phyloP scores from a whole-genome alignment of 805 yeast genomes.

The Peterozyma xylosa region DNA sequence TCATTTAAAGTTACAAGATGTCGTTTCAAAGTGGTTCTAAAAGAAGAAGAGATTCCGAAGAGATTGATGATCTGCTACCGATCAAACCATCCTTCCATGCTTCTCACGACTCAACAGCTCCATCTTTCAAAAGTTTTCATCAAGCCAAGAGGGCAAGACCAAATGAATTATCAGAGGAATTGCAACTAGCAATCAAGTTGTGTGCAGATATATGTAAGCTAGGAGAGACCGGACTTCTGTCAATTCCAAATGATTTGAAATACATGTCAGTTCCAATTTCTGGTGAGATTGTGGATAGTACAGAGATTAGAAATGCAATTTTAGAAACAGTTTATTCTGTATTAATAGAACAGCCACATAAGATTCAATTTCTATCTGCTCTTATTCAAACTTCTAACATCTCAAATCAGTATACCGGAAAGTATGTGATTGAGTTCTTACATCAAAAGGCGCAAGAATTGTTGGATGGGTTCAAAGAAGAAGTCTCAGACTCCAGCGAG shows the following conservation, averaged over 20 bases:
- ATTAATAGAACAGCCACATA: constrained; percentile 86
- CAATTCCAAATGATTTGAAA: constrained; percentile 42
- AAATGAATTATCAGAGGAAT: constrained; percentile 7
- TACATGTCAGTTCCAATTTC: constrained; percentile 61
- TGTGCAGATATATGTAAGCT: constrained; percentile 46
- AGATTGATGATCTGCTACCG: background rate
- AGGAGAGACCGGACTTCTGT: constrained; percentile 37
- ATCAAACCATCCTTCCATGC: too few species aligned
- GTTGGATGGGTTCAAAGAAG: constrained; percentile 25
- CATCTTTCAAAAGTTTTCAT: constrained; percentile 2
- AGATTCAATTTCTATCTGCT: constrained; percentile 63
- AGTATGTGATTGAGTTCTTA: constrained; percentile 59
- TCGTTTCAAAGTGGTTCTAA: background rate
- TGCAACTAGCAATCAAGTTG: constrained; percentile 35
- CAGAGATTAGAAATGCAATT: constrained; percentile 49
- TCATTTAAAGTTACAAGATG: too few species aligned
- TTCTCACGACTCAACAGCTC: background rate
- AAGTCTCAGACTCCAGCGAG: constrained; percentile 4
- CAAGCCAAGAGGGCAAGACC: constrained; percentile 2
- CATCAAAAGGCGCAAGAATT: constrained; percentile 56
- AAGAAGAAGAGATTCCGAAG: background rate
- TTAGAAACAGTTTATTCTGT: constrained; percentile 62
- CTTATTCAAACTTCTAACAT: constrained; percentile 61
- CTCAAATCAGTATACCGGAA: constrained; percentile 57
- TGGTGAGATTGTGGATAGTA: constrained; percentile 57